Conservation (phyloP, 345 rosid genomes). For the Lenwebbia sp. region DNA sequence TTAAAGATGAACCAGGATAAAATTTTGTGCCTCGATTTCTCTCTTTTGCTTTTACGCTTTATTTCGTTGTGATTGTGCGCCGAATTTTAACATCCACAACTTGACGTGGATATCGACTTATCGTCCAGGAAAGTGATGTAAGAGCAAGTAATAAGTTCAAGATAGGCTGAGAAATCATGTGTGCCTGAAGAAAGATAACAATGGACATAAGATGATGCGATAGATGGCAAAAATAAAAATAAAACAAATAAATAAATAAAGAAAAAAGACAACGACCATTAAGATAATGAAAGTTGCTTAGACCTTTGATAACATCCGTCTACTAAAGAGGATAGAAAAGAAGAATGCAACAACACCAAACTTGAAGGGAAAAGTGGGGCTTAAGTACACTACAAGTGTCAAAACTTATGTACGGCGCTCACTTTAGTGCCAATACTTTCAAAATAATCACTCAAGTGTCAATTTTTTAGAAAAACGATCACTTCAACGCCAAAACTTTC, state of each 20-base stretch:
- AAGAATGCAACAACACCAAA: neutral
- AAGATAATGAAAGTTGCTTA: neutral
- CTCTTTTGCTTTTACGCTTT: no score
- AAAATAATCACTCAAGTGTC: no score
- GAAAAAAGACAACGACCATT: neutral
- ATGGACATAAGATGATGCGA: neutral
- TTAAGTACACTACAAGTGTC: no score
- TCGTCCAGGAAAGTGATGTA: neutral
- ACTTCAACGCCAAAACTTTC: no score
- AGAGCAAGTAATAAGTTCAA: neutral
- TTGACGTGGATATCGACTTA: neutral
- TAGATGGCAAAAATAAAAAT: neutral
- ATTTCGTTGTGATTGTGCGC: no score
- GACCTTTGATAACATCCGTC: neutral
- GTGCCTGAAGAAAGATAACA: neutral
- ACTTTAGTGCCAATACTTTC: no score
- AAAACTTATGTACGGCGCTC: no score
- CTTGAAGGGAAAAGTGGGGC: neutral
- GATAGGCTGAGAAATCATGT: neutral
- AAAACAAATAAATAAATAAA: neutral
- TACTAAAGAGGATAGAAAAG: neutral
- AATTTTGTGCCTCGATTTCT: no score
- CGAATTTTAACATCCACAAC: neutral
- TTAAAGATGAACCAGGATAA: no score
- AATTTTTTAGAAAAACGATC: no score